Evolutionary conservation across 1,284 basidiomycete species (phyloP).

Genomic region (Pyrrhoderma lamaoense): DNA sequence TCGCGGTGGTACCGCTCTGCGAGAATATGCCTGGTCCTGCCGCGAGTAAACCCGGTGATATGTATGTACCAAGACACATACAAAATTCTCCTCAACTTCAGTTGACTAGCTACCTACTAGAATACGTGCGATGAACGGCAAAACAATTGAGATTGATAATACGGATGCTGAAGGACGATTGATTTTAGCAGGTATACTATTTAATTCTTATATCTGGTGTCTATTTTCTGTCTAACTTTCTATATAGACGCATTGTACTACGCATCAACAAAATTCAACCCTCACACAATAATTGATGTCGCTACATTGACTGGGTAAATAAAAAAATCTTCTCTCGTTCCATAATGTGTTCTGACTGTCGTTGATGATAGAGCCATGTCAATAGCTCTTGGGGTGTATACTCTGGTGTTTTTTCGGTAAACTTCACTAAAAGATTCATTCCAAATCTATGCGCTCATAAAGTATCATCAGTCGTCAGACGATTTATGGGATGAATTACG

Average conservation of each 20-base stretch:
- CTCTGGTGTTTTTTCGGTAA: slow-evolving; percentile 75
- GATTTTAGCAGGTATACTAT: slow-evolving; percentile 53
- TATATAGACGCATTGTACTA: slow-evolving; percentile 39
- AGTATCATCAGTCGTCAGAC: slow-evolving; percentile 49
- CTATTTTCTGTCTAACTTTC: slow-evolving; percentile 16
- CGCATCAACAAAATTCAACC: slow-evolving; percentile 35
- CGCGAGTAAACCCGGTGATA: slow-evolving; percentile 84
- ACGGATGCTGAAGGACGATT: slow-evolving; percentile 86
- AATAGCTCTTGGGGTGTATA: slow-evolving; percentile 68
- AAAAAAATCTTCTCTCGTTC: no score
- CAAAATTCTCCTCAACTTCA: slow-evolving; percentile 4
- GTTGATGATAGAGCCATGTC: slow-evolving; percentile 50
- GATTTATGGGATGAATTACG: slow-evolving; percentile 68
- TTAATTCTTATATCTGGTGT: slow-evolving; percentile 23
- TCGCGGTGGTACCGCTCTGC: slow-evolving; percentile 67
- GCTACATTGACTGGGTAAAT: slow-evolving; percentile 54
- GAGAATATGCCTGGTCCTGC: slow-evolving; percentile 85
- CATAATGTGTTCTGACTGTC: no score
- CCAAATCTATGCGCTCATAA: not conserved
- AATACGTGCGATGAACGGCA: slow-evolving; percentile 83
- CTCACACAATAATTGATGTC: slow-evolving; percentile 39
- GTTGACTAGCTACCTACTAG: slow-evolving; percentile 31
- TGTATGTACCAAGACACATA: slow-evolving; percentile 37
- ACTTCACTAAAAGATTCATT: slow-evolving; percentile 19
- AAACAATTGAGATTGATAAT: slow-evolving; percentile 83